phyloP scores from a whole-genome alignment of 202 grass and related monocot species.

The Panicum virgatum region DNA sequence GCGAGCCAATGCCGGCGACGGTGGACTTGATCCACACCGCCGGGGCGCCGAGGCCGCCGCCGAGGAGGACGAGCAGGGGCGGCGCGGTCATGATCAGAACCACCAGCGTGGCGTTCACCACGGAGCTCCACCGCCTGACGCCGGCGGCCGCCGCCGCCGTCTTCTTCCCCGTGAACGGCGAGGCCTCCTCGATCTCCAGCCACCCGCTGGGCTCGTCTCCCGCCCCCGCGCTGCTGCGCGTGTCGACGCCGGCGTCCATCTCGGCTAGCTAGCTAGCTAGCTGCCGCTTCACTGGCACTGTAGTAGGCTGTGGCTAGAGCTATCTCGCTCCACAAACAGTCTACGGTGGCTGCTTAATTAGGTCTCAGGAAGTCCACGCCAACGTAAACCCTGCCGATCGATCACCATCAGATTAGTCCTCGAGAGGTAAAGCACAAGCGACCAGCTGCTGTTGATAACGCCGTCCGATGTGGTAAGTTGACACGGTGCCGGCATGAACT shows the following conservation, averaged over 20 bases:
- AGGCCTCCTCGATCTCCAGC: conserved; percentile 20
- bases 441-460: too few relatives aligned
- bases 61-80: not conserved
- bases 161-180: conserved; percentile 30
- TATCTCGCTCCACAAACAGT: too few relatives aligned
- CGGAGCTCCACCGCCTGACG: conserved; percentile 18
- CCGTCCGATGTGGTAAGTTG: too few relatives aligned
- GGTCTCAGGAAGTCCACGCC: too few relatives aligned
- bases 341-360: too few relatives aligned
- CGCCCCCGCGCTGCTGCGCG: not conserved
- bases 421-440: too few relatives aligned
- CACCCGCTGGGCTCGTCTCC: not conserved
- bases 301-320: too few relatives aligned
- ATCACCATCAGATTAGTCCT: too few relatives aligned
- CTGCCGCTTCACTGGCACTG: not conserved
- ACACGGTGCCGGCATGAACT: too few relatives aligned
- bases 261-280: not conserved
- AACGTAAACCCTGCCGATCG: too few relatives aligned
- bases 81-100: conserved; percentile 36
- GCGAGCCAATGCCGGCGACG: not conserved
- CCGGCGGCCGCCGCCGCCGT: not conserved
- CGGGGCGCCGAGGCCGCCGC: not conserved
- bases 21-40: conserved; percentile 15
- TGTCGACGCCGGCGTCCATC: not conserved
- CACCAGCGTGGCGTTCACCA: conserved; percentile 29